Base-by-base conservation (phyloP, 1,284 basidiomycete species). In the Prillingera fragicola region DNA sequence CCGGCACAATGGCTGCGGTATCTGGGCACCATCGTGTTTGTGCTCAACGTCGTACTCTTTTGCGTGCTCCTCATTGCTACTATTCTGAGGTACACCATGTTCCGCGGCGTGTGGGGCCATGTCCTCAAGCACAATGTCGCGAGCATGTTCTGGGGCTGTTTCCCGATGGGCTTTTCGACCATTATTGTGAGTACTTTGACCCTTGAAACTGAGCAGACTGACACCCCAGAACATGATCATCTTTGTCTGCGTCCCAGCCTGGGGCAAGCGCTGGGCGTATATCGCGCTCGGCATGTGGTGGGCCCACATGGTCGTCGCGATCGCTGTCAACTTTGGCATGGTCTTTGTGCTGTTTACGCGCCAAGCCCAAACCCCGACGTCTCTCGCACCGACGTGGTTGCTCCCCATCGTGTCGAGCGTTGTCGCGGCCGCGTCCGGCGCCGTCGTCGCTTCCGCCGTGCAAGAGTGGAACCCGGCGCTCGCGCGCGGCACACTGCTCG, bases 231-330 rank as follows among this genome's bases (percentile, higher is more conserved):
- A 69, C 55, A 74, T 75, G 73, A 60, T 82, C 42, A 80, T 66
- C 1, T 57, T 70, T 23, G 62, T 62, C 3, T 69, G 67, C 38
- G 65, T 70, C 1, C 62, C 67, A 1, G 58, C 59, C 0, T 74
- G 79, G 27, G 82, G 82, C 8, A 64, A 60, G 27, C 39, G 59
- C 0, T 84, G 85, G 62, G 68, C 81, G 0, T 79, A 77, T 42
- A 68, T 78, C 26, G 69, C 84, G 15, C 84, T 84, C 79, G 77
- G 62, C 1, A 59, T 85, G 9, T 88, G 86, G 85, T 87, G 84
- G 85, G 52, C 82, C 28, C 78, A 84, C 52, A 74, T 80, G 2
- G 65, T 74, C 2, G 55, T 84, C 25, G 15, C 84, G 1, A 60
- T 81, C 7, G 19, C 77, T 18, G 80, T 80, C 48, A 80, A 78